Conservation (phyloP, 2,329 filamentous ascomycete species). For the Ophiostoma fasciatum region DNA sequence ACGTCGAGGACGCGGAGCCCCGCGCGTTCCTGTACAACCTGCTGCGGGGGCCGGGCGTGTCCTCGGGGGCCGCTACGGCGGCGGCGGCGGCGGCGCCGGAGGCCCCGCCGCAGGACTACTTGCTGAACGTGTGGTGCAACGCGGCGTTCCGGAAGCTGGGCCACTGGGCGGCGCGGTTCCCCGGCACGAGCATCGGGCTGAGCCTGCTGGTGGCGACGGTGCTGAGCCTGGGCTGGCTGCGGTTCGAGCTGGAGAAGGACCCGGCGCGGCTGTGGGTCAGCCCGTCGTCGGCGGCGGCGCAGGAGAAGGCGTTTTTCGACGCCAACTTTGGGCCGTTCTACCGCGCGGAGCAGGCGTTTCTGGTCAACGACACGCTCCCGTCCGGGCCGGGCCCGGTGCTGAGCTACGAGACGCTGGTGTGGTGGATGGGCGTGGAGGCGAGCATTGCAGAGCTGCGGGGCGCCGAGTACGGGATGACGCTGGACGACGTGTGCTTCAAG, state of each 20-base stretch:
- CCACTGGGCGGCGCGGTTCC: slow-evolving; percentile 66
- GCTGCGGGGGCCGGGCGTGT: not conserved
- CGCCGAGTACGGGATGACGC: slow-evolving; percentile 46
- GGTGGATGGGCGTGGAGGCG: slow-evolving; percentile 88
- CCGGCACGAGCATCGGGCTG: slow-evolving; percentile 62
- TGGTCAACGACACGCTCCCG: slow-evolving; percentile 69
- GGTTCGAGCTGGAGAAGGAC: slow-evolving; percentile 79
- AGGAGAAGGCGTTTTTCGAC: slow-evolving; percentile 92
- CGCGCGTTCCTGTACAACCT: slow-evolving; percentile 17
- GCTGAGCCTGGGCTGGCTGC: slow-evolving; percentile 75
- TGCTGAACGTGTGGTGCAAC: slow-evolving; percentile 71
- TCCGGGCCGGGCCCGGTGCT: slow-evolving; percentile 60
- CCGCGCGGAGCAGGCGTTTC: slow-evolving; percentile 79
- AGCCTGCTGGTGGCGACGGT: slow-evolving; percentile 64
- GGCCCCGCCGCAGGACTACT: slow-evolving; percentile 58
- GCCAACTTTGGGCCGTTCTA: slow-evolving; percentile 90
- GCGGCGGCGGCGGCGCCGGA: slow-evolving; percentile 23
- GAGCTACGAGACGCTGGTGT: slow-evolving; percentile 73
- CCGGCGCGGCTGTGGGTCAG: slow-evolving; percentile 95
- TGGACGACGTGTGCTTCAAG: slow-evolving; percentile 87
- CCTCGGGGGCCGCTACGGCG: not conserved
- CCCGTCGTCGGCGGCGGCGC: slow-evolving; percentile 74
- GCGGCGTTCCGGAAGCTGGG: slow-evolving; percentile 67
- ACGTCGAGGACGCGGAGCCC: slow-evolving; percentile 65
- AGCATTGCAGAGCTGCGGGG: slow-evolving; percentile 61